Evolutionary conservation across 2,329 filamentous ascomycete species (phyloP).

Genomic region (Cercospora citrullina): DNA sequence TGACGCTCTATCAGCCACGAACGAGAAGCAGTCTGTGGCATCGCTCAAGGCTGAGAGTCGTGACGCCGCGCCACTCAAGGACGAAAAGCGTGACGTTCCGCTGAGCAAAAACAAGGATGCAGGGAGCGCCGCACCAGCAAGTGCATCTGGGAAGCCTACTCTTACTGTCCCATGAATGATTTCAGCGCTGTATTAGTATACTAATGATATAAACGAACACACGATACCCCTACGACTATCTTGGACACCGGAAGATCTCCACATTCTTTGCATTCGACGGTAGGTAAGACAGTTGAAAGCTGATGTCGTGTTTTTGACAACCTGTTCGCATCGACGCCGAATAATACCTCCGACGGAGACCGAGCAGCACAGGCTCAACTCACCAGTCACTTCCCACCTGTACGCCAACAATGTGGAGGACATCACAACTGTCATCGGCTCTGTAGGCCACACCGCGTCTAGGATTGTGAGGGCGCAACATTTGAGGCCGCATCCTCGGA

Average conservation of each 20-base stretch:
- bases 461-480: neutral
- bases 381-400: neutral
- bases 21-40: neutral
- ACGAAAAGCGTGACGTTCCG: neutral
- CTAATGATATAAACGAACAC: neutral
- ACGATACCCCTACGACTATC: neutral
- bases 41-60: neutral
- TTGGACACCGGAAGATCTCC: neutral
- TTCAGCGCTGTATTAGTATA: neutral
- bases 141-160: neutral
- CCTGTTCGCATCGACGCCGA: neutral
- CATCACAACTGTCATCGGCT: neutral
- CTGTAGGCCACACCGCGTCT: neutral
- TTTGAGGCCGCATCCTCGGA: neutral
- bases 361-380: neutral
- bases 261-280: neutral
- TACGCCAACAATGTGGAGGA: neutral
- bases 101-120: neutral
- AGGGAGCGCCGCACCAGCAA: neutral
- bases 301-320: neutral
- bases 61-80: neutral
- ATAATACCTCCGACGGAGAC: neutral
- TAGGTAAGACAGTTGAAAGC: neutral
- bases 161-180: neutral
- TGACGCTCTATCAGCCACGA: neutral